Evolutionary conservation across 2,329 filamentous ascomycete genomes (phyloP).

Genomic region (Penicillium digitatum): DNA sequence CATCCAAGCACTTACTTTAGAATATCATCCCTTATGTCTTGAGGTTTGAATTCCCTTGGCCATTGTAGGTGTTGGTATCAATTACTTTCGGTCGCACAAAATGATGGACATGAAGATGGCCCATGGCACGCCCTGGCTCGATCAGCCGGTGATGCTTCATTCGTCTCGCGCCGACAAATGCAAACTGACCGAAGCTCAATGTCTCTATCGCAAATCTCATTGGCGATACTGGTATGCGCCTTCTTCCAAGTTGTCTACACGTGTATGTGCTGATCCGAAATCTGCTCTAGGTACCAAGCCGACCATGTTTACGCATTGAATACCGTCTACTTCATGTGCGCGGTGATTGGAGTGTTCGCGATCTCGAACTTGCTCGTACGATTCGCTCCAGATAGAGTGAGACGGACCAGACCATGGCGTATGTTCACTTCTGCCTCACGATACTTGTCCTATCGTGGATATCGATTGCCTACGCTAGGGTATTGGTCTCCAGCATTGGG

Average conservation of each 20-base stretch:
- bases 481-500: constrained; percentile 48
- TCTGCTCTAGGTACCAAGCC: constrained; percentile 47
- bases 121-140: constrained; percentile 28
- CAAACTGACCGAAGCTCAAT: constrained; percentile 30
- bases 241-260: background rate
- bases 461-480: constrained; percentile 31
- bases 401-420: constrained; percentile 29
- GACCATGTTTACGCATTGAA: constrained; percentile 53
- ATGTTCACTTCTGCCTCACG: constrained; percentile 37
- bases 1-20: background rate
- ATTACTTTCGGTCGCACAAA: background rate
- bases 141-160: constrained; percentile 32
- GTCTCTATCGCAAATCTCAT: constrained; percentile 23
- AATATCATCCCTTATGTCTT: background rate
- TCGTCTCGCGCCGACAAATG: constrained; percentile 29
- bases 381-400: constrained; percentile 30
- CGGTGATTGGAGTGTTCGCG: constrained; percentile 48
- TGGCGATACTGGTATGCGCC: constrained; percentile 34
- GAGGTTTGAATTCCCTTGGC: background rate
- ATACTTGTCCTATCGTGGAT: constrained; percentile 44
- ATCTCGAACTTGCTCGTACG: constrained; percentile 37
- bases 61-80: background rate
- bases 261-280: background rate
- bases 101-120: constrained; percentile 22
- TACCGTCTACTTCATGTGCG: constrained; percentile 53